Conservation (phyloP, 2,329 filamentous ascomycete genomes). For the Cordyceps pruinosa region DNA sequence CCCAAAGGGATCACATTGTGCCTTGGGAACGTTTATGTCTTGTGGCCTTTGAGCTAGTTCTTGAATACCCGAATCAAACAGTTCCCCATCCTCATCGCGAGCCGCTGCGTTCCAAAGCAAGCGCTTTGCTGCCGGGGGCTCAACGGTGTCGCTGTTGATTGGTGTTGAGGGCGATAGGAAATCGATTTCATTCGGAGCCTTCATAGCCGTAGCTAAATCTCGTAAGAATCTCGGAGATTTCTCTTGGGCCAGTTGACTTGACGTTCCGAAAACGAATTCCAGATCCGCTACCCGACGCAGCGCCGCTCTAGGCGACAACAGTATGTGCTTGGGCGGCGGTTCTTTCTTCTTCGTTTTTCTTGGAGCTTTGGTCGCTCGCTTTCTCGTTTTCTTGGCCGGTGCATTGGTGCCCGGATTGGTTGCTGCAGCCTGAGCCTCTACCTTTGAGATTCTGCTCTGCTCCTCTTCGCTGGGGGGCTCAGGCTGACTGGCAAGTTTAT, state of each 20-base stretch:
- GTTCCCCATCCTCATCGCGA: constrained; percentile 55
- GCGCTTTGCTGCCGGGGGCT: constrained; percentile 23
- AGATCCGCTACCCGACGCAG: constrained; percentile 59
- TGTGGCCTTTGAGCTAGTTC: constrained; percentile 46
- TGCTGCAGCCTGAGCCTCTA: background rate
- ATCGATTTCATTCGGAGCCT: constrained; percentile 44
- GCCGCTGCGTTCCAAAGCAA: constrained; percentile 66
- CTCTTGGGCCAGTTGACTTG: constrained; percentile 70
- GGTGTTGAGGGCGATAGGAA: constrained; percentile 33
- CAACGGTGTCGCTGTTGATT: constrained; percentile 32
- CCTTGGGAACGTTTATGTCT: constrained; percentile 16
- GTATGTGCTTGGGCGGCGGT: constrained; percentile 35
- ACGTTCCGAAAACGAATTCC: constrained; percentile 78
- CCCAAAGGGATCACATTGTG: constrained; percentile 33
- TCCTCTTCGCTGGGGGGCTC: constrained; percentile 20
- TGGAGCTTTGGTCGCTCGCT: constrained; percentile 27
- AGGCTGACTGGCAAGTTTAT: constrained; percentile 33
- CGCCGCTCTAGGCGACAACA: constrained; percentile 65
- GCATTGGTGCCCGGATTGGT: background rate
- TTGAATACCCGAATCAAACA: constrained; percentile 57
- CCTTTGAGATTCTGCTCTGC: background rate
- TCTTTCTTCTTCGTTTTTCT: constrained; percentile 34
- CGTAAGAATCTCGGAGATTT: constrained; percentile 61
- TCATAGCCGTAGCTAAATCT: constrained; percentile 56
- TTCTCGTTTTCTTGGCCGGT: constrained; percentile 16